Evolutionary conservation across 1,139 yeast genomes (phyloP).

Genomic region (Sugiyamaella japonica): DNA sequence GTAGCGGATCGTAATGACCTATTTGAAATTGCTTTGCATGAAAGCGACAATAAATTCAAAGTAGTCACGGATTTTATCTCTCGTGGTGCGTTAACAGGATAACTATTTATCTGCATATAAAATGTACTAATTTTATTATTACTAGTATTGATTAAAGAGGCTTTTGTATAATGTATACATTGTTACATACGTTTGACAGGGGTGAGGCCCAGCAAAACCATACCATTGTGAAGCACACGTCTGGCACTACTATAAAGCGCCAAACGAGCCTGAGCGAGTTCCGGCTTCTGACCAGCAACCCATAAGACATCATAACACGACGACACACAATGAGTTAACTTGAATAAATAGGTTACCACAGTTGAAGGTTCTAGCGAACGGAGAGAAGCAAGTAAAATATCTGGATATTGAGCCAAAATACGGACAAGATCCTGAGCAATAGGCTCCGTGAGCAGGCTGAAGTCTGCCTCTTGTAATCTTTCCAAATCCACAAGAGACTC

Average conservation of each 20-base stretch:
- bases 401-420: slow-evolving; percentile 87
- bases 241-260: slow-evolving; percentile 90
- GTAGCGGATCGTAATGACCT: slow-evolving; percentile 62
- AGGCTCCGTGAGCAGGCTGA: slow-evolving; percentile 70
- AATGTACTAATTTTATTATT: neutral
- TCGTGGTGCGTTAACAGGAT: slow-evolving; percentile 64
- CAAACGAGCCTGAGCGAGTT: slow-evolving; percentile 86
- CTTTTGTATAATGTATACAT: neutral
- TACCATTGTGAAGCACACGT: slow-evolving; percentile 88
- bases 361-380: slow-evolving; percentile 93
- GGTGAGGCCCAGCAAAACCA: slow-evolving; percentile 86
- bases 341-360: slow-evolving; percentile 89
- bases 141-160: neutral
- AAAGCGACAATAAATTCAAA: slow-evolving; percentile 66
- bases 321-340: slow-evolving; percentile 88
- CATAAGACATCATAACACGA: slow-evolving; percentile 93
- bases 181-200: slow-evolving; percentile 99
- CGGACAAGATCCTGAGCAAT: slow-evolving; percentile 74
- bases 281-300: slow-evolving; percentile 95
- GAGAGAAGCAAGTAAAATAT: slow-evolving; percentile 77
- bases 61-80: slow-evolving; percentile 81
- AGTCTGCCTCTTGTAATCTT: slow-evolving; percentile 61
- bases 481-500: slow-evolving; percentile 37
- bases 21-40: slow-evolving; percentile 59
- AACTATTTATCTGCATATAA: slow-evolving; percentile 8